phyloP scores from a whole-genome alignment of 768 basidiomycete species.

The Boletales sp. region DNA sequence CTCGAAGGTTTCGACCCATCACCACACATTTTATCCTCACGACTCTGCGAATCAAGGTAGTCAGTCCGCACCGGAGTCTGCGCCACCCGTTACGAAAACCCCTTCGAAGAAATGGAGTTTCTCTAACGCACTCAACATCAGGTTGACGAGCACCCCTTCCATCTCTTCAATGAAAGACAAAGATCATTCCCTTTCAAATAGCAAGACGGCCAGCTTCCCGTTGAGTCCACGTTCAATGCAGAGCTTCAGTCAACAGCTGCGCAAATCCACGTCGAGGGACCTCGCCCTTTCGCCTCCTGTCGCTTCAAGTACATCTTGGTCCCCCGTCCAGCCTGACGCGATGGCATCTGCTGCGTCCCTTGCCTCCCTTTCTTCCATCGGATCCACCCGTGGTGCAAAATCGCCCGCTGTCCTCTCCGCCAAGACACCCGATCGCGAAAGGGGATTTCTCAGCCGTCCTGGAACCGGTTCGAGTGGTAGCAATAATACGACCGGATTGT shows the following conservation, averaged over 20 bases:
- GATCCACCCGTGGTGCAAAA: conserved; percentile 54
- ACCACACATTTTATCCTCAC: conserved; percentile 35
- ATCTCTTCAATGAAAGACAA: conserved; percentile 49
- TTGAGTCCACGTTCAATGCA: conserved; percentile 65
- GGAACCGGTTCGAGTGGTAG: conserved; percentile 77
- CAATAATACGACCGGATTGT: conserved; percentile 56
- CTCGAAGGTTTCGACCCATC: conserved; percentile 21
- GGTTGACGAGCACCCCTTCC: conserved; percentile 63
- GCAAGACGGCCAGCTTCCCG: conserved; percentile 53
- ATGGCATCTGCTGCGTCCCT: conserved; percentile 79
- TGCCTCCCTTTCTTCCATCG: conserved; percentile 68
- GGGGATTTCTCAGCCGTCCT: conserved; percentile 54
- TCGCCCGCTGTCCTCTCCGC: conserved; percentile 39
- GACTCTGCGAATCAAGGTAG: conserved; percentile 36
- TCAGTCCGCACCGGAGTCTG: conserved; percentile 40
- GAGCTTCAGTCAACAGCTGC: conserved; percentile 58
- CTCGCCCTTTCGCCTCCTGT: conserved; percentile 44
- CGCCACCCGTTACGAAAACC: conserved; percentile 56
- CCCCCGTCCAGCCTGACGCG: conserved; percentile 66
- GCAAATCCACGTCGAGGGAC: conserved; percentile 70
- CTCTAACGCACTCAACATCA: conserved; percentile 79
- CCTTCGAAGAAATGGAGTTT: conserved; percentile 98
- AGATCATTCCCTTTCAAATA: conserved; percentile 29
- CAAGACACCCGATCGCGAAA: conserved; percentile 63
- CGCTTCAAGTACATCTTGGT: conserved; percentile 53